These are phyloP conservation scores for Iris macrosiphon DNA, from an alignment of 106 monocot species.

Conservation along the genomic window DNA sequence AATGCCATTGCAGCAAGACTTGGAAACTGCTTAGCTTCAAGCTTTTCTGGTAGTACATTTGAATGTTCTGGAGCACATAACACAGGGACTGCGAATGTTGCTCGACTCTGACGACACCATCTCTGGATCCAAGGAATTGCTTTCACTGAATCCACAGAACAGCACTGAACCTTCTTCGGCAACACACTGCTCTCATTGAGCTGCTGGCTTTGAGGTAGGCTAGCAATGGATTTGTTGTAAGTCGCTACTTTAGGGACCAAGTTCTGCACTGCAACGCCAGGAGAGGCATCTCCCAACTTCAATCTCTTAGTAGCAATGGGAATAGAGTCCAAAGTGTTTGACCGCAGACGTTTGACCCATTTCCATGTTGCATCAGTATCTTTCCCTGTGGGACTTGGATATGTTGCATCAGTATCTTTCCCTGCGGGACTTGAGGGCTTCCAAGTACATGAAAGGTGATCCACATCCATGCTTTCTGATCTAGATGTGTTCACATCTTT, in stretches of 20 bases:
- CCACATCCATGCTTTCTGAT: constrained; percentile 21
- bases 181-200: not conserved
- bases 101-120: constrained; percentile 31
- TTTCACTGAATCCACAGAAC: constrained; percentile 15
- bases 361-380: constrained; percentile 17
- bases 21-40: constrained; percentile 37
- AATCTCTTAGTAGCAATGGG: constrained; percentile 20
- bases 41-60: constrained; percentile 13
- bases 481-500: constrained; percentile 14
- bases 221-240: constrained; percentile 23
- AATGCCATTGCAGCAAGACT: constrained; percentile 76
- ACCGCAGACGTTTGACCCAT: constrained; percentile 58
- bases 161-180: not conserved
- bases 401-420: not conserved
- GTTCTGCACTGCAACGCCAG: not conserved
- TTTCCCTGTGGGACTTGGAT: not conserved
- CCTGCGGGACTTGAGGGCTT: not conserved
- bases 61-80: constrained; percentile 10
- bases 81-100: not conserved
- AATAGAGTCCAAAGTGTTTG: constrained; percentile 9
- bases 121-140: constrained; percentile 43
- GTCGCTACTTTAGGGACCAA: constrained; percentile 15
- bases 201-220: constrained; percentile 9
- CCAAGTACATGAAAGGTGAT: constrained; percentile 2
- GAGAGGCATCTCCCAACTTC: constrained; percentile 15